These are phyloP conservation scores for Aspergillus proliferans DNA, from an alignment of 2,329 filamentous ascomycete genomes.

Conservation along the genomic window DNA sequence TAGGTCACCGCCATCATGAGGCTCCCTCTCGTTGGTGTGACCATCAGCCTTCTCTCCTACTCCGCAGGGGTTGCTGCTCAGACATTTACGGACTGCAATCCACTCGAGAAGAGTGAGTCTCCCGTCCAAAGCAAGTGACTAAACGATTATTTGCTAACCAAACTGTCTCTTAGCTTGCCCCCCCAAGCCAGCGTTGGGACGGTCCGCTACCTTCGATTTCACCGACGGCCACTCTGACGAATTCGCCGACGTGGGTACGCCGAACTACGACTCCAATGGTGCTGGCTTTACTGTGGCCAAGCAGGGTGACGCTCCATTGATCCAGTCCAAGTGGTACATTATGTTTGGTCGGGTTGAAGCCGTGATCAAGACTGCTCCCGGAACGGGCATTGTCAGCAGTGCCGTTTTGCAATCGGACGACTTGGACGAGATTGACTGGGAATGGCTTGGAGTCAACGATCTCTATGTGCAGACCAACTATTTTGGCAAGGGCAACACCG, in stretches of 20 bases:
- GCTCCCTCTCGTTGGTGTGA: constrained; percentile 18
- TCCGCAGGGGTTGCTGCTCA: constrained; percentile 31
- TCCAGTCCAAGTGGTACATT: constrained; percentile 92
- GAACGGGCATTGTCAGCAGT: constrained; percentile 87
- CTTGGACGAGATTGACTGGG: constrained; percentile 94
- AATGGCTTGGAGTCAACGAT: constrained; percentile 79
- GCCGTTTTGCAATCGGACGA: constrained; percentile 85
- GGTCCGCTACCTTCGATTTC: constrained; percentile 79
- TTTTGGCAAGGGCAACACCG: constrained; percentile 86
- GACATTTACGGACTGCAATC: constrained; percentile 42
- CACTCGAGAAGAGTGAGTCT: constrained; percentile 32
- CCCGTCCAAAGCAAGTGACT: neutral
- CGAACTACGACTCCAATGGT: constrained; percentile 70
- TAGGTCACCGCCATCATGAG: constrained; percentile 25
- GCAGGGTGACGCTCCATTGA: constrained; percentile 76
- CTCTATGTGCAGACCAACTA: constrained; percentile 91
- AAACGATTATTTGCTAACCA: constrained; percentile 1
- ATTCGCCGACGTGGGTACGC: constrained; percentile 63
- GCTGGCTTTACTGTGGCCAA: constrained; percentile 72
- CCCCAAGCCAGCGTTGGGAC: constrained; percentile 72
- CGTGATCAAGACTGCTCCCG: constrained; percentile 77
- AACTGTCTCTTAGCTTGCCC: constrained; percentile 53
- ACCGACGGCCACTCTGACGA: constrained; percentile 68
- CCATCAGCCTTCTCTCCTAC: constrained; percentile 22
- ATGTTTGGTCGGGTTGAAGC: constrained; percentile 95